Conservation (phyloP, 305 asterid species). For the Solanum chacoense region DNA sequence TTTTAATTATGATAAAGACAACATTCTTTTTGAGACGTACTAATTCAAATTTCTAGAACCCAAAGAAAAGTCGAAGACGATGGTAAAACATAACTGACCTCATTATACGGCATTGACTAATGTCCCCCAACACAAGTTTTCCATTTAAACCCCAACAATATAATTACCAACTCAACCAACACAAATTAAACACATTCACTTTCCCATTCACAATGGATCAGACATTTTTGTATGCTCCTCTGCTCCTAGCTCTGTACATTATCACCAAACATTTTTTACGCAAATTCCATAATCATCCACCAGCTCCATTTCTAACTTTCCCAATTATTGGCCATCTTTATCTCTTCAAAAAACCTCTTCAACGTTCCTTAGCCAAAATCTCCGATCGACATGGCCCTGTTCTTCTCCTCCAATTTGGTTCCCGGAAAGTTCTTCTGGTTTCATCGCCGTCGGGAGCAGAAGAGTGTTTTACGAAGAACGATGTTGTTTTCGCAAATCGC, state of each 20-base stretch:
- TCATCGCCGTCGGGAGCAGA: constrained; percentile 57
- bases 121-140: not conserved
- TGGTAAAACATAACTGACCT: not conserved
- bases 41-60: not conserved
- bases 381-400: constrained; percentile 47
- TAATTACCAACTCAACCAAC: not conserved
- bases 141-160: not conserved
- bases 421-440: constrained; percentile 50
- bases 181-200: not conserved
- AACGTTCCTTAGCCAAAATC: constrained; percentile 35
- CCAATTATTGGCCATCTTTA: constrained; percentile 66
- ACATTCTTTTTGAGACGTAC: too few species aligned
- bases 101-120: not conserved
- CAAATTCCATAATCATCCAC: constrained; percentile 38
- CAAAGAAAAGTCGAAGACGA: not conserved
- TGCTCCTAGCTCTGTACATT: constrained; percentile 25
- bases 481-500: constrained; percentile 52
- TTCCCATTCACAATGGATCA: constrained; percentile 15
- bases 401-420: constrained; percentile 47
- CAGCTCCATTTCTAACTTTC: constrained; percentile 35
- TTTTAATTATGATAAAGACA: too few species aligned
- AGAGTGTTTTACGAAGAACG: constrained; percentile 54
- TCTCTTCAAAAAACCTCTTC: constrained; percentile 48
- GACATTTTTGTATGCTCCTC: constrained; percentile 12
- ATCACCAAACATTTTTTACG: constrained; percentile 25